Evolutionary conservation across 1,284 basidiomycete species (phyloP).

Genomic region (Taiwanofungus camphoratus): DNA sequence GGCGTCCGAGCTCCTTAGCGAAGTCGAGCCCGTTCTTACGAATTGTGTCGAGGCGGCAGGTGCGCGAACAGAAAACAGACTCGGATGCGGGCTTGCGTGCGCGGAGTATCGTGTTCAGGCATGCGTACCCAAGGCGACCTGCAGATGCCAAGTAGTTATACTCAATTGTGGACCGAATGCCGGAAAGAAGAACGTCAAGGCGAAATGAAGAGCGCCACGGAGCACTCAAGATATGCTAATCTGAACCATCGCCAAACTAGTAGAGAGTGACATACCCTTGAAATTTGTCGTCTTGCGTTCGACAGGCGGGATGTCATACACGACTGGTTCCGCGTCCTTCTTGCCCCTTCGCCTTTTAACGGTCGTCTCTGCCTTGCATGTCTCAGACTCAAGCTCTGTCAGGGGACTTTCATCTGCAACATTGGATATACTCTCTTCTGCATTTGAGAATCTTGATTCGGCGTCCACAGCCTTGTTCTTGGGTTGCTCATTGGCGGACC

Average conservation of each 20-base stretch:
- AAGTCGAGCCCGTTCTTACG: conserved; percentile 69
- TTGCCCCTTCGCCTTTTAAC: conserved; percentile 37
- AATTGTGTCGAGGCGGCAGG: conserved; percentile 66
- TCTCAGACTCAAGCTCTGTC: conserved; percentile 20
- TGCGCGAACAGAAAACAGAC: conserved; percentile 57
- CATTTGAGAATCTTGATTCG: too few species aligned
- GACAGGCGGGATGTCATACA: conserved; percentile 70
- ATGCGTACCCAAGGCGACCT: conserved; percentile 76
- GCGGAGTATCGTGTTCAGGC: conserved; percentile 78
- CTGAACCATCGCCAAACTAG: too few species aligned
- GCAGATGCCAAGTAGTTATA: neutral
- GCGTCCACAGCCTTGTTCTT: too few species aligned
- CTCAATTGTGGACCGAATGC: neutral
- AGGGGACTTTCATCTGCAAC: conserved; percentile 24
- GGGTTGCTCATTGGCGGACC: too few species aligned
- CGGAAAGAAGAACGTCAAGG: neutral
- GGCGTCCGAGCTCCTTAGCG: conserved; percentile 72
- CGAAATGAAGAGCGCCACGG: too few species aligned
- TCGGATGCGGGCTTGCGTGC: conserved; percentile 64
- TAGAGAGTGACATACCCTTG: conserved; percentile 40
- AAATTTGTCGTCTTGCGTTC: conserved; percentile 60
- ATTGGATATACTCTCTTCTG: conserved; percentile 7
- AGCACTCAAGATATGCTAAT: too few species aligned
- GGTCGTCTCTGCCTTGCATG: conserved; percentile 21
- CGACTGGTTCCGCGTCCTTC: conserved; percentile 48